Base-by-base conservation (phyloP, 2,329 filamentous ascomycete genomes). In the Trichophyton verrucosum region DNA sequence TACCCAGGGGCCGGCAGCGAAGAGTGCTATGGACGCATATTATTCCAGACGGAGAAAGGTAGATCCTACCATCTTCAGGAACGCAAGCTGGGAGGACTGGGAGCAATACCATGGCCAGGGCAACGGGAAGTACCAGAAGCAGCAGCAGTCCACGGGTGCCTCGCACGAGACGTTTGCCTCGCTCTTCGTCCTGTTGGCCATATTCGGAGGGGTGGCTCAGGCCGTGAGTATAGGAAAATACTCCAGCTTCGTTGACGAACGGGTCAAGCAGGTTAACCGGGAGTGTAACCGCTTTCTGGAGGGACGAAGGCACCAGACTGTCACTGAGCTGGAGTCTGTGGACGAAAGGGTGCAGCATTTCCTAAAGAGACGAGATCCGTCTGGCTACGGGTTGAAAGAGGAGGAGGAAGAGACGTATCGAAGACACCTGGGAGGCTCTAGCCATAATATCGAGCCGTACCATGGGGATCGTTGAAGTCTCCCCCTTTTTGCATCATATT, bases 31-130 rank as follows among this genome's bases (percentile, higher is more conserved):
- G 49, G 49, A 53, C 22, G 40, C 58, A 44, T 61, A 62, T 66
- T 68, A 68, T 63, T 61, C 66, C 59, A 66, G 64, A 57, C 69
- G 64, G 68, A 73, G 74, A 58, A 69, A 65, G 64, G 75, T 63
- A 65, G 76, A 69, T 67, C 76, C 68, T 61, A 78, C 70, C 71
- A 82, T 86, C 57, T 82, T 78, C 68, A 72, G 77, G 66, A 97
- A 97, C 72, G 94, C 90, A 0, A 97, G 94, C 0, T 99, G 94
- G 94, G 94, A 99, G 72, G 94, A 99, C 72, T 96, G 91, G 91
- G 89, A 96, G 76, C 81, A 80, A 51, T 95, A 87, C 86, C 82
- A 88, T 67, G 78, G 83, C 72, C 79, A 72, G 73, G 78, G 69
- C 72, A 78, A 61, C 22, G 63, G 56, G 8, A 47, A 58, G 2